Base-by-base conservation (phyloP, 371 early-diverging fungal genomes). In the Coemansia sp. region DNA sequence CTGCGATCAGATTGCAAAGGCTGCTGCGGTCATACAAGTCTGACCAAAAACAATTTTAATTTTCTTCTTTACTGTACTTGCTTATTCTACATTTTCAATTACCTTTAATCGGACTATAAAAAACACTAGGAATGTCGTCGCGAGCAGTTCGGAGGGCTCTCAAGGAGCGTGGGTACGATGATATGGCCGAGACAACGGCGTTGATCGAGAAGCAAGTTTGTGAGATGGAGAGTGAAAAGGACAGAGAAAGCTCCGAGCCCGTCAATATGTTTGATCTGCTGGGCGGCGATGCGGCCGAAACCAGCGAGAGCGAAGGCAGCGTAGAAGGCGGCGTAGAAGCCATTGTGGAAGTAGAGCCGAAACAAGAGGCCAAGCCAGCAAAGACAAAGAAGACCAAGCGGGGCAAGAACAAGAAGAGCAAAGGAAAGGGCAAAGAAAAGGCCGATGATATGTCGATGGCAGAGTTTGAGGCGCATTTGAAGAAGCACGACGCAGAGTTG, bases 191-290 rank as follows among this genome's bases (percentile, higher is more conserved):
- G 56, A 39, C 61, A 1, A 48, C 72, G 4, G 67, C 63, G 18
- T 61, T 64, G 26, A 51, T 78, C 2, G 77, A 78, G 29, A 14
- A 31, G 37, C 56, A 26, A 27, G 48, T n/a, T 21, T 59, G 11
- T 54, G 21, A 13, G 11, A 18, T 14, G 61, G 64, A 48, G 37
- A 61, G 55, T 34, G 63, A 59, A 4, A 70, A 78, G 8, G 47
- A 69, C 14, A 77, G 65, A 18, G 74, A 56, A 31, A 37, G 79
- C 69, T 10, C 81, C 77, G 40, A 79, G 78, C 22, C 80, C 68
- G 75, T 76, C 5, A 91, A 90, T 71, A 68, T 86, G 69, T 91
- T 90, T 83, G 90, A 85, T 57, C 77, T 91, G 82, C 51, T 68
- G 31, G 70, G 67, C 73, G 59, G 66, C 78, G 82, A 84, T 59